phyloP scores from a whole-genome alignment of 1,284 basidiomycete species.

The Heterobasidion annosum region DNA sequence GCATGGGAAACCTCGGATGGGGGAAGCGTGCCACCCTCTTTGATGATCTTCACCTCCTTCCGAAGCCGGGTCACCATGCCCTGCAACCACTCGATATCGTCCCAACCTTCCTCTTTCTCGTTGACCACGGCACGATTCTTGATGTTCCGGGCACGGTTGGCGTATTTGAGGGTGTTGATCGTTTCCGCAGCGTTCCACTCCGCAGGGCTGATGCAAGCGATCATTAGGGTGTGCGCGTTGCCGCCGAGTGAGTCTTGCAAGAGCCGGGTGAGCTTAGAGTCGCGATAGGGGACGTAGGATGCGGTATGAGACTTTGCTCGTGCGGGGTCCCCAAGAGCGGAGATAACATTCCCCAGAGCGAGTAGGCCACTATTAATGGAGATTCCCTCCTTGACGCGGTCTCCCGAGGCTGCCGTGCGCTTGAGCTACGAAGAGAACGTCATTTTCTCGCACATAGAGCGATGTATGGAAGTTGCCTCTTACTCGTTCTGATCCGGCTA shows the following conservation, averaged over 20 bases:
- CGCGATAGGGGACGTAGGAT: slow-evolving; percentile 91
- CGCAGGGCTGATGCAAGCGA: slow-evolving; percentile 92
- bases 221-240: slow-evolving; percentile 97
- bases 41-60: slow-evolving; percentile 75
- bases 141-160: slow-evolving; percentile 95
- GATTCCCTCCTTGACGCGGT: slow-evolving; percentile 95
- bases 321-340: slow-evolving; percentile 91
- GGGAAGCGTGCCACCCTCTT: slow-evolving; percentile 44
- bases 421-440: slow-evolving; percentile 51
- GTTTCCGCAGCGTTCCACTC: slow-evolving; percentile 96
- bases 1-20: not conserved
- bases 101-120: slow-evolving; percentile 96
- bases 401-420: slow-evolving; percentile 87
- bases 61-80: slow-evolving; percentile 76
- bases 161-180: slow-evolving; percentile 96
- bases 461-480: slow-evolving; percentile 19
- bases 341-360: slow-evolving; percentile 97
- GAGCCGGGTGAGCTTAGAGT: slow-evolving; percentile 90
- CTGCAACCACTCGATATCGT: slow-evolving; percentile 95
- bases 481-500: slow-evolving; percentile 93
- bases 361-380: slow-evolving; percentile 96
- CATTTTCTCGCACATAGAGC: slow-evolving; percentile 10
- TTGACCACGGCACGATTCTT: slow-evolving; percentile 92
- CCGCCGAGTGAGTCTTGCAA: slow-evolving; percentile 98
- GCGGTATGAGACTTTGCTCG: slow-evolving; percentile 68